Percentiles rank a stretch among this genome's conserved stretches.
Evolutionary conservation across 176 grass and related monocot genomes (phyloP).

Genomic region (Oropetium thomaeum): DNA sequence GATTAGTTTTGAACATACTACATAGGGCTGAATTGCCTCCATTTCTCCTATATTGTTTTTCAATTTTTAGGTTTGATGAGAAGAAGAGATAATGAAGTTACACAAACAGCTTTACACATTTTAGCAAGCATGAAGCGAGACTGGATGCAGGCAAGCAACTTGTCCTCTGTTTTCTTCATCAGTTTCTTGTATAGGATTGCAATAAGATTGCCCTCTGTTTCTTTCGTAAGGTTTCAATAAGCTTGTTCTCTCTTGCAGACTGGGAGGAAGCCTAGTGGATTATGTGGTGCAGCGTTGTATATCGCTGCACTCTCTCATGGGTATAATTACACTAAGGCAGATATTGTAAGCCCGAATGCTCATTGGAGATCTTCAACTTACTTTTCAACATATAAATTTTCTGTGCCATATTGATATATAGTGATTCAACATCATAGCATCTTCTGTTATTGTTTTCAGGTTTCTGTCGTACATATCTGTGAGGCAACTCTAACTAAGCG

Average conservation of each 20-base stretch:
- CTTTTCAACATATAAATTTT: neutral
- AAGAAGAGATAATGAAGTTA: constrained; percentile 57
- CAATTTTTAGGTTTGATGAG: constrained; percentile 62
- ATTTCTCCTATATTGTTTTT: constrained; percentile 2
- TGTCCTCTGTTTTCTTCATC: neutral
- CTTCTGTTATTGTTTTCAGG: constrained; percentile 48
- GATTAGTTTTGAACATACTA: neutral
- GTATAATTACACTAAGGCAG: constrained; percentile 65
- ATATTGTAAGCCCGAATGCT: constrained; percentile 60
- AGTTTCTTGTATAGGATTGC: neutral
- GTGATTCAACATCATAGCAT: neutral
- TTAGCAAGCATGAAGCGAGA: constrained; percentile 88
- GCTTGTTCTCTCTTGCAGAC: constrained; percentile 50
- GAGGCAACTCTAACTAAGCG: constrained; percentile 90
- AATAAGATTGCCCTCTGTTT: neutral
- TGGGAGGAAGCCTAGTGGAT: constrained; percentile 86
- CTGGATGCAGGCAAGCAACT: constrained; percentile 79
- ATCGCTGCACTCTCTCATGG: constrained; percentile 79
- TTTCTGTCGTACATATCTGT: constrained; percentile 80
- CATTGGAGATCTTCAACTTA: constrained; percentile 7
- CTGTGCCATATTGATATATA: neutral
- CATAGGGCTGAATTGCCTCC: neutral
- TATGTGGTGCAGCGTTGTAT: constrained; percentile 95
- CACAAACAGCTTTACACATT: constrained; percentile 69
- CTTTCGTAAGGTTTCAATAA: constrained; percentile 8